phyloP scores from a whole-genome alignment of 2,329 filamentous ascomycete species.

The Leptographium lundbergii region DNA sequence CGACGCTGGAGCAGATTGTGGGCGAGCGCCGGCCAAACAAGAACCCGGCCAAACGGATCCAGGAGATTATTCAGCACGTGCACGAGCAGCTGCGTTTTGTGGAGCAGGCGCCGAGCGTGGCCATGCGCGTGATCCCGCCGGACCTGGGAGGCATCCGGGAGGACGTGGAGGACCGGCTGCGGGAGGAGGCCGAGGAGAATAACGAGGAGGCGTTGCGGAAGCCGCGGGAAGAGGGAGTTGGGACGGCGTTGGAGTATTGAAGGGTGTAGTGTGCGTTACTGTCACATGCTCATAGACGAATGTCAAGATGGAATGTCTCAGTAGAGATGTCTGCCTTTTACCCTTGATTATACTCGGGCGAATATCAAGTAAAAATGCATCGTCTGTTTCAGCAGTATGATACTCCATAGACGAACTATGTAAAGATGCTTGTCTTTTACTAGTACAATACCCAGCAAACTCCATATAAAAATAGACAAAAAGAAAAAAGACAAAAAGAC shows the following conservation, averaged over 20 bases:
- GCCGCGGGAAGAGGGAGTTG: conserved; percentile 44
- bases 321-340: too few relatives aligned
- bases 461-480: too few relatives aligned
- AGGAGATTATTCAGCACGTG: conserved; percentile 64
- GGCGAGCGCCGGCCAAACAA: conserved; percentile 62
- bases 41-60: conserved; percentile 64
- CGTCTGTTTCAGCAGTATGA: too few relatives aligned
- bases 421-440: too few relatives aligned
- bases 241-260: conserved; percentile 38
- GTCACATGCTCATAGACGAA: too few relatives aligned
- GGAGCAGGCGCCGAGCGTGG: conserved; percentile 72
- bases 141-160: conserved; percentile 57
- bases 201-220: conserved; percentile 40
- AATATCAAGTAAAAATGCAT: too few relatives aligned
- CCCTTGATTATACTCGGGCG: too few relatives aligned
- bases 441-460: too few relatives aligned
- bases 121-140: conserved; percentile 68
- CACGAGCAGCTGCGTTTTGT: conserved; percentile 81
- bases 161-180: conserved; percentile 54
- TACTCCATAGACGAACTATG: too few relatives aligned
- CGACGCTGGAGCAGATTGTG: conserved; percentile 61
- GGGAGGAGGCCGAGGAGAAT: conserved; percentile 49
- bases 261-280: too few relatives aligned
- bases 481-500: too few relatives aligned
- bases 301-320: too few relatives aligned